A percentile compares a stretch with the other conserved stretches of the same genome.
phyloP scores from a whole-genome alignment of 2,329 filamentous ascomycete species.

The Aspergillus brunneoviolaceus region DNA sequence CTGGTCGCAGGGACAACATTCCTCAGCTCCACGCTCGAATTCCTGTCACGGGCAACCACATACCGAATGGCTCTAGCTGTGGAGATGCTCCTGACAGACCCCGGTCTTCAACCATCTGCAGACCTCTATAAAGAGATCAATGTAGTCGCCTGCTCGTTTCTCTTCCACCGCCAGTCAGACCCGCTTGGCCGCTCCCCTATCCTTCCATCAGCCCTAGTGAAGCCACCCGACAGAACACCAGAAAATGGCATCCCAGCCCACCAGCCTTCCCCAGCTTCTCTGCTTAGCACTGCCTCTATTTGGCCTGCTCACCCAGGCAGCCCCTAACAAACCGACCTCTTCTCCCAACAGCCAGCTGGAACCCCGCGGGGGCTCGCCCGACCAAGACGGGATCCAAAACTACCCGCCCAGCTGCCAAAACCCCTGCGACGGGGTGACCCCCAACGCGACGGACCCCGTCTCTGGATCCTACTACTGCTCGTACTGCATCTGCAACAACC shows the following conservation, averaged over 20 bases:
- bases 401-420: background rate
- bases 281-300: background rate
- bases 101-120: background rate
- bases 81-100: background rate
- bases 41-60: background rate
- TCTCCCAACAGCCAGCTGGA: background rate
- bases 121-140: background rate
- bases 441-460: background rate
- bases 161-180: too few species aligned
- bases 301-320: background rate
- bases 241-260: too few species aligned
- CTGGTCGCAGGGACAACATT: background rate
- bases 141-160: too few species aligned
- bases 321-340: background rate
- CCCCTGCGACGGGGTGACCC: background rate
- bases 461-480: background rate
- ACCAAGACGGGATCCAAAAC: background rate
- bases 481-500: conserved; percentile 2
- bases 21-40: background rate
- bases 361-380: background rate
- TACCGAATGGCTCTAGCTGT: background rate
- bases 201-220: too few species aligned
- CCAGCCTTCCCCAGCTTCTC: background rate
- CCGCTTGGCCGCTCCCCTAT: too few species aligned
- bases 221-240: too few species aligned